Conservation (phyloP, 345 rosid species). For the Moricandia moricandioides region DNA sequence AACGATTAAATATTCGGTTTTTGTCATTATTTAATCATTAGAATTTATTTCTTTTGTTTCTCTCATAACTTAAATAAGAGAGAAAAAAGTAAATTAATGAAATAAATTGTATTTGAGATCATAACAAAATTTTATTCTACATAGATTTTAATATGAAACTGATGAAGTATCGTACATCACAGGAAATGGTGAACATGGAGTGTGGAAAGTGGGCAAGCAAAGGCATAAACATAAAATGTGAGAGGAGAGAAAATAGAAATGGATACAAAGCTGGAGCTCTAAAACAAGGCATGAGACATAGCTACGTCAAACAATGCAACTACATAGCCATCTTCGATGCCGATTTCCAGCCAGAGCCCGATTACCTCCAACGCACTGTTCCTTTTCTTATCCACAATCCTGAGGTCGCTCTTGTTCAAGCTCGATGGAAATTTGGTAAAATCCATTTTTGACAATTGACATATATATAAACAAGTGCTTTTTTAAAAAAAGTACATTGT, state of each 20-base stretch:
- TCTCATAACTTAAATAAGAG: no score
- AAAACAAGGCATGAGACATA: conserved; percentile 58
- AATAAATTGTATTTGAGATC: no score
- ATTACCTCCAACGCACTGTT: conserved; percentile 44
- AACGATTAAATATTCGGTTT: no score
- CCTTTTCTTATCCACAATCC: conserved; percentile 49
- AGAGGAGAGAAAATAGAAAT: conserved; percentile 44
- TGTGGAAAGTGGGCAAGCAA: conserved; percentile 38
- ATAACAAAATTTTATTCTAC: no score
- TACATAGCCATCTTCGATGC: conserved; percentile 55
- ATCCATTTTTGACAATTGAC: neutral
- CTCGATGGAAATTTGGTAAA: conserved; percentile 56
- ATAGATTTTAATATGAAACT: no score
- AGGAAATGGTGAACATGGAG: conserved; percentile 40
- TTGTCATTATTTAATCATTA: no score
- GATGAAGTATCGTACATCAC: neutral
- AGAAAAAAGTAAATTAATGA: no score
- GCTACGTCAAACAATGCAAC: conserved; percentile 49
- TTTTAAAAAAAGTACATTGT: no score
- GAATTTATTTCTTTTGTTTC: no score
- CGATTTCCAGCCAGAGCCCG: conserved; percentile 57
- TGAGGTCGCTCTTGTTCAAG: conserved; percentile 51
- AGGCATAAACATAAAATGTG: conserved; percentile 42
- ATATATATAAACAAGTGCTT: neutral
- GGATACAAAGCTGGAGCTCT: conserved; percentile 61